Conservation (phyloP, 768 basidiomycete species). For the Trametes cingulata region DNA sequence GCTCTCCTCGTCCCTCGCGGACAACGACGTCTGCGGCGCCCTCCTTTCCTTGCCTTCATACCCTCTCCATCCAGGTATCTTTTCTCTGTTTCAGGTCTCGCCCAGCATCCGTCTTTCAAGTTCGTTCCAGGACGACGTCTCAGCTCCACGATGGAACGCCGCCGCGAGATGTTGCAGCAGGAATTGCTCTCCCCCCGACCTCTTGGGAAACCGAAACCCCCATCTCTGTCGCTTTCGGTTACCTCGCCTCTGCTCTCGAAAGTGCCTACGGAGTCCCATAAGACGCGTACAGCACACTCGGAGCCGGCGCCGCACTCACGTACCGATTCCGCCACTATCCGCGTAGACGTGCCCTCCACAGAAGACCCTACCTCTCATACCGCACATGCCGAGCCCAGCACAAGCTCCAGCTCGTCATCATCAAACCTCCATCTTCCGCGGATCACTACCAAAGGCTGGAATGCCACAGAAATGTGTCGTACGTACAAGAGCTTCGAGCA, state of each 20-base stretch:
- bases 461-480: slow-evolving; percentile 41
- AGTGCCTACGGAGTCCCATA: not conserved
- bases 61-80: too few relatives aligned
- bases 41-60: too few relatives aligned
- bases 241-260: not conserved
- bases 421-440: not conserved
- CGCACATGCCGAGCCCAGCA: not conserved
- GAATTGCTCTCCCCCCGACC: not conserved
- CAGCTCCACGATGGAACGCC: not conserved
- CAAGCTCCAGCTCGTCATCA: not conserved
- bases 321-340: not conserved
- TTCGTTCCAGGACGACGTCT: too few relatives aligned
- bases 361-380: not conserved
- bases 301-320: not conserved
- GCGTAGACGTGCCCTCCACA: not conserved
- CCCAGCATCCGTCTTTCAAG: too few relatives aligned
- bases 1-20: too few relatives aligned
- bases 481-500: slow-evolving; percentile 43
- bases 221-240: not conserved
- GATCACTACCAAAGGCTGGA: slow-evolving; percentile 52
- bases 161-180: not conserved
- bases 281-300: too few relatives aligned
- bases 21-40: too few relatives aligned
- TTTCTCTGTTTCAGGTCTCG: too few relatives aligned
- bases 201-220: not conserved